These are phyloP conservation scores for Pythium grandisporangium DNA, from an alignment of 352 stramenopile genomes.

Conservation along the genomic window DNA sequence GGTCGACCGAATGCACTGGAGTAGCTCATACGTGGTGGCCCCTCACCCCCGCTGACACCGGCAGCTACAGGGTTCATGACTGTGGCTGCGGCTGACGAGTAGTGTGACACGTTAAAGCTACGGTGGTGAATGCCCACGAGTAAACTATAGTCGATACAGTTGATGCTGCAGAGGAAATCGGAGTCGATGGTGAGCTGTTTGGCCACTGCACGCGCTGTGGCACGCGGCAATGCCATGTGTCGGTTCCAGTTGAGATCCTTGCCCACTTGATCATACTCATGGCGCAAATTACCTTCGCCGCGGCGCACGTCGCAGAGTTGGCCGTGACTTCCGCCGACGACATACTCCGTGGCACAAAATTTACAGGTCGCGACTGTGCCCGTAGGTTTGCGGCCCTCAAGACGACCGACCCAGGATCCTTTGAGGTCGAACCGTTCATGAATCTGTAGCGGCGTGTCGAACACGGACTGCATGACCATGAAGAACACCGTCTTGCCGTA, in stretches of 20 bases:
- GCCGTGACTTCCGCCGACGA: constrained; percentile 57
- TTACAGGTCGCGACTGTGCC: constrained; percentile 67
- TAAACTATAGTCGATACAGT: constrained; percentile 95
- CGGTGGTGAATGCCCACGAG: constrained; percentile 91
- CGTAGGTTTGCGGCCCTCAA: constrained; percentile 62
- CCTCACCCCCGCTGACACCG: too few species aligned
- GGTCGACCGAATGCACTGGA: constrained; percentile 4
- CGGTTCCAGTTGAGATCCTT: constrained; percentile 84
- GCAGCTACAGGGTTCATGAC: too few species aligned
- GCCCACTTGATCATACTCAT: constrained; percentile 74
- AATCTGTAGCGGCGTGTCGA: constrained; percentile 68
- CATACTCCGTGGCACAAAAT: constrained; percentile 59
- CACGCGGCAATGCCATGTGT: constrained; percentile 54
- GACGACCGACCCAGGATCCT: constrained; percentile 73
- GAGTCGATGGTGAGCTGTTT: constrained; percentile 81
- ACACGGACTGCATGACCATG: constrained; percentile 81
- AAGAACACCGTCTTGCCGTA: constrained; percentile 82
- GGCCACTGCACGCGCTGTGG: constrained; percentile 45
- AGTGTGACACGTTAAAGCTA: constrained; percentile 74
- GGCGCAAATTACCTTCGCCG: constrained; percentile 52
- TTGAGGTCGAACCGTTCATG: constrained; percentile 81
- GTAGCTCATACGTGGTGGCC: constrained; percentile 13
- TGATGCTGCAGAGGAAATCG: constrained; percentile 86
- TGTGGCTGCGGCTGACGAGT: constrained; percentile 42
- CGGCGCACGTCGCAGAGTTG: constrained; percentile 53